phyloP scores from a whole-genome alignment of 2,329 filamentous ascomycete genomes.

The Paecilomyces fulvus region DNA sequence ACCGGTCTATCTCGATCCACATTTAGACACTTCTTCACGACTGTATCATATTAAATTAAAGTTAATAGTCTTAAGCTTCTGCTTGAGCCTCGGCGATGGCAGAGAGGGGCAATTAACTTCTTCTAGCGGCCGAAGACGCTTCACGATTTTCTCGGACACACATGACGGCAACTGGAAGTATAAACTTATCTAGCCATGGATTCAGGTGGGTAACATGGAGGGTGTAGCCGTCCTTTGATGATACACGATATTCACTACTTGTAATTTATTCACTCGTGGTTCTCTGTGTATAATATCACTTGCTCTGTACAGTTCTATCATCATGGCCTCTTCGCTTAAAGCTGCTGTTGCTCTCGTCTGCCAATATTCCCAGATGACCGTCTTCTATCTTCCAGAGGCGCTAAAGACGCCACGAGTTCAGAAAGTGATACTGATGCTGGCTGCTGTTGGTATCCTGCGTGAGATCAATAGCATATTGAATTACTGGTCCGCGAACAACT shows the following conservation, averaged over 20 bases:
- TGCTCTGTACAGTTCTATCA: background rate
- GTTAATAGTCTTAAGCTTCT: too few species aligned
- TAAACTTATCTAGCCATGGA: background rate
- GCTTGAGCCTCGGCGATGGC: too few species aligned
- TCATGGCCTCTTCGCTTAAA: background rate
- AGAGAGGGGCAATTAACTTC: background rate
- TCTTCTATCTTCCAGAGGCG: background rate
- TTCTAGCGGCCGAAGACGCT: background rate
- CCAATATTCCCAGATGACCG: background rate
- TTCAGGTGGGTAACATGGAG: background rate
- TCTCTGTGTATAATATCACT: background rate
- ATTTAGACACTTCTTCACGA: too few species aligned
- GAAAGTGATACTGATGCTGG: constrained; percentile 15
- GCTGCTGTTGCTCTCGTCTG: background rate
- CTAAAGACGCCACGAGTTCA: background rate
- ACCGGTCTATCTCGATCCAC: too few species aligned
- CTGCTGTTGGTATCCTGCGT: constrained; percentile 17
- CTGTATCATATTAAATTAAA: too few species aligned
- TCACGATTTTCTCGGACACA: background rate
- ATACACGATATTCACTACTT: background rate
- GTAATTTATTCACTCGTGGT: background rate
- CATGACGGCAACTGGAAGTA: background rate
- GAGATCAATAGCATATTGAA: constrained; percentile 21
- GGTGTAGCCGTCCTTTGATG: background rate
- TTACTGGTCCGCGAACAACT: constrained; percentile 23